These are phyloP conservation scores for Craterostigma plantagineum DNA, from an alignment of 257 asterid genomes.

Conservation along the genomic window DNA sequence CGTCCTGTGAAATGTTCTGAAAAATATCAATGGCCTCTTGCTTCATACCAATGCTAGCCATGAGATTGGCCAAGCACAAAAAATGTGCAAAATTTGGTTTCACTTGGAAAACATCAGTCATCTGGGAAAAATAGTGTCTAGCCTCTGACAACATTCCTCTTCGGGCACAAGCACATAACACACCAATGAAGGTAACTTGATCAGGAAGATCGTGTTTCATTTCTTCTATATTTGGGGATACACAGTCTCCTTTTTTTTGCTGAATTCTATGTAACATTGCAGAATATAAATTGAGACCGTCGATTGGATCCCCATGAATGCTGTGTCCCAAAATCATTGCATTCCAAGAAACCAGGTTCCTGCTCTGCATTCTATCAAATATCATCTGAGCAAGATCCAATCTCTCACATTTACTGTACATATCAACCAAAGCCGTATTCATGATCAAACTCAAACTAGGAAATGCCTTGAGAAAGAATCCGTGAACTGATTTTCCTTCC, in stretches of 20 bases:
- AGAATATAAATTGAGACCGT: slow-evolving; percentile 25
- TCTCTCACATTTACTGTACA: slow-evolving; percentile 56
- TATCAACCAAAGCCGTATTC: slow-evolving; percentile 34
- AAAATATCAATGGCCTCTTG: slow-evolving; percentile 39
- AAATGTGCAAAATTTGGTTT: slow-evolving; percentile 48
- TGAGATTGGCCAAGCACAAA: slow-evolving; percentile 66
- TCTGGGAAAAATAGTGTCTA: slow-evolving; percentile 21
- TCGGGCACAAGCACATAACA: slow-evolving; percentile 59
- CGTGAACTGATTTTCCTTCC: slow-evolving; percentile 64
- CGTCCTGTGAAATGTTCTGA: slow-evolving; percentile 22
- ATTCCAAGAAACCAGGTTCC: slow-evolving; percentile 43
- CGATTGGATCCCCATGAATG: slow-evolving; percentile 37
- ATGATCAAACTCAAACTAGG: slow-evolving; percentile 21
- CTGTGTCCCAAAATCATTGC: slow-evolving; percentile 52
- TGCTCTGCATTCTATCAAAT: slow-evolving; percentile 31
- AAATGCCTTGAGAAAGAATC: slow-evolving; percentile 25
- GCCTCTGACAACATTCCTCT: slow-evolving; percentile 29
- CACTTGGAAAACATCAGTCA: slow-evolving; percentile 22
- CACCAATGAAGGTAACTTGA: slow-evolving; percentile 52
- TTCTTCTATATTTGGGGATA: neutral
- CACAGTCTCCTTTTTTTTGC: slow-evolving; percentile 3
- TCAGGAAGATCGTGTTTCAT: slow-evolving; percentile 20
- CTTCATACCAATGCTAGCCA: slow-evolving; percentile 32
- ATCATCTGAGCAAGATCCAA: slow-evolving; percentile 26
- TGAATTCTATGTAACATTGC: slow-evolving; percentile 19